Evolutionary conservation across 805 yeast species (phyloP), one percentile per base, ranked within the genome.

Genomic region (Ogataea ramenticola): DNA sequence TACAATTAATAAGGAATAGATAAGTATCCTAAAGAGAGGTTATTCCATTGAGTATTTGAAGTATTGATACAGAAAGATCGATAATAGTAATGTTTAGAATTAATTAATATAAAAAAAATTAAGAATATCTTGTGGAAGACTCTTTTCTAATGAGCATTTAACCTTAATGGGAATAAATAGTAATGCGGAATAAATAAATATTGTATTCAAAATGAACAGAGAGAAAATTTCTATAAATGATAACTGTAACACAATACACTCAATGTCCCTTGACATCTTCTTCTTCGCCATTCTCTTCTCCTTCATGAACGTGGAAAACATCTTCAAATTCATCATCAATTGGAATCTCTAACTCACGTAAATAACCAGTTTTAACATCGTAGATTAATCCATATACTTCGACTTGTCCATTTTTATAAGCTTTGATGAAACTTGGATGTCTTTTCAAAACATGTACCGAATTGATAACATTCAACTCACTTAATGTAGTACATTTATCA

Each of bases 351-450:
- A 65, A 43, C 45, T 64, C 64, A 30, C 52, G 54, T 44, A 88
- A 67, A 27, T 72, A 69, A 21, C 96, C 97, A 15, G 85, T 74
- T 31, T 75, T 80, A 21, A 88, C 95, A 58, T 89, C 88, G 66
- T 88, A 90, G 41, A 90, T 74, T 56, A 89, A 63, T 0, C 96
- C 96, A 72, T 86, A 80, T 36, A 90, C 81, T 58, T 85, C 83
- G 32, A 90, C 71, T 14, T 80, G 77, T 11, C 82, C 78, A 46
- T 67, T 70, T 39, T 71, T 70, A 43, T 80, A 62, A 21, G 93
- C 95, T 43, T 74, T 71, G 44, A 77, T 71, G 24, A 88, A 91
- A 40, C 80, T 75, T 36, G 83, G 82, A 57, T 82, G 82, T 51
- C 75, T 69, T 49, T 70, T 72, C 42, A 90, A 70, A 40, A 80